Evolutionary conservation across 768 basidiomycete species (phyloP).

Genomic region (Mycena indigotica): DNA sequence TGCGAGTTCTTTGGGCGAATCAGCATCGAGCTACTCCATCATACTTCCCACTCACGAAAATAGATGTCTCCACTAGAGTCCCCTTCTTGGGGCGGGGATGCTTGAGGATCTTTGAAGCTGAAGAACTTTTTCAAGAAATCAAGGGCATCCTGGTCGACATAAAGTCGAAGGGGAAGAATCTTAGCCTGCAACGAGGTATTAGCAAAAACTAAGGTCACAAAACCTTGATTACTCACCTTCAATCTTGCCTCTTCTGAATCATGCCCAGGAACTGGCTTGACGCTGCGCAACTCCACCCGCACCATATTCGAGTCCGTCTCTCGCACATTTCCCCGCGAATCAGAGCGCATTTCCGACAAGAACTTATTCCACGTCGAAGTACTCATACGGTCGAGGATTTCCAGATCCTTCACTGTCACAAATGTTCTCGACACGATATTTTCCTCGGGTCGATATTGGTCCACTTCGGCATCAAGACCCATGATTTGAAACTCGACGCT

Average conservation of each 20-base stretch:
- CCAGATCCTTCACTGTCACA: conserved; percentile 69
- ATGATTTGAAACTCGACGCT: conserved; percentile 83
- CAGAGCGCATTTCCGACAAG: conserved; percentile 80
- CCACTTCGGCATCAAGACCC: conserved; percentile 65
- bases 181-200: conserved; percentile 67
- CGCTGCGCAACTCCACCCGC: conserved; percentile 74
- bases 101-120: conserved; percentile 73
- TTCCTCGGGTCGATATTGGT: conserved; percentile 59
- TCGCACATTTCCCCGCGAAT: conserved; percentile 83
- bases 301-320: conserved; percentile 95
- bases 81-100: conserved; percentile 34
- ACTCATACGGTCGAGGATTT: conserved; percentile 96
- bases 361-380: conserved; percentile 99
- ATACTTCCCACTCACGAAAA: conserved; percentile 59
- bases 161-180: conserved; percentile 84
- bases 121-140: conserved; percentile 98
- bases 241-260: conserved; percentile 77
- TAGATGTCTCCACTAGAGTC: conserved; percentile 56
- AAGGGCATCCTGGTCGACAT: conserved; percentile 97
- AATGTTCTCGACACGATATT: conserved; percentile 66
- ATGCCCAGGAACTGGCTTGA: conserved; percentile 71
- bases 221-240: conserved; percentile 50
- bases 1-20: conserved; percentile 61
- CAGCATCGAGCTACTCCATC: neutral
- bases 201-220: neutral